Percentiles rank a stretch among this genome's conserved stretches.
Evolutionary conservation across 2,329 filamentous ascomycete species (phyloP).

Genomic region (Aspergillus sp.): DNA sequence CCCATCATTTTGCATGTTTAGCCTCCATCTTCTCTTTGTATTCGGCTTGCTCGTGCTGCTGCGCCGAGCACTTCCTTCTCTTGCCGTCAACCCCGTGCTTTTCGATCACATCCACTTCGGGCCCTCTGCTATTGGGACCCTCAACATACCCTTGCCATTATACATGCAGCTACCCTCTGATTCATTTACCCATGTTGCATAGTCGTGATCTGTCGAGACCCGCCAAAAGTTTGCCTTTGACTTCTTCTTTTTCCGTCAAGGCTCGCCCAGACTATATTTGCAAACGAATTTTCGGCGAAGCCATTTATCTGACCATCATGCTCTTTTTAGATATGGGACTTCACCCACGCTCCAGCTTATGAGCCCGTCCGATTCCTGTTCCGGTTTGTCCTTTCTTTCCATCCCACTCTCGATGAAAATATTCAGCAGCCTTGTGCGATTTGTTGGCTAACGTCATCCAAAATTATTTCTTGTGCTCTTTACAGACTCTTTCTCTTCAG

Average conservation of each 20-base stretch:
- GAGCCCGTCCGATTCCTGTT: slow-evolving; percentile 53
- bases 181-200: slow-evolving; percentile 14
- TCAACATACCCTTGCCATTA: slow-evolving; percentile 13
- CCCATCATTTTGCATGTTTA: slow-evolving; percentile 16
- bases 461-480: slow-evolving; percentile 21
- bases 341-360: slow-evolving; percentile 49
- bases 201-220: slow-evolving; percentile 12
- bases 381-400: slow-evolving; percentile 44
- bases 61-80: slow-evolving; percentile 12
- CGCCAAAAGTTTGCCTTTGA: slow-evolving; percentile 4
- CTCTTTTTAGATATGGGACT: slow-evolving; percentile 50
- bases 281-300: neutral
- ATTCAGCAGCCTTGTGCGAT: neutral
- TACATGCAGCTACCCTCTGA: slow-evolving; percentile 4
- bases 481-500: slow-evolving; percentile 35
- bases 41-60: neutral
- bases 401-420: neutral
- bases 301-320: slow-evolving; percentile 15
- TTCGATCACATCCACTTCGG: slow-evolving; percentile 21
- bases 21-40: slow-evolving; percentile 4
- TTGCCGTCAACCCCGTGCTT: slow-evolving; percentile 27
- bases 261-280: neutral
- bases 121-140: slow-evolving; percentile 6
- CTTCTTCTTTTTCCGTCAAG: slow-evolving; percentile 1
- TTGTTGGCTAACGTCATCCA: neutral